Percentiles rank a stretch among this genome's conserved stretches.
phyloP scores from a whole-genome alignment of 768 basidiomycete genomes.

The Naematelia aurantialba region DNA sequence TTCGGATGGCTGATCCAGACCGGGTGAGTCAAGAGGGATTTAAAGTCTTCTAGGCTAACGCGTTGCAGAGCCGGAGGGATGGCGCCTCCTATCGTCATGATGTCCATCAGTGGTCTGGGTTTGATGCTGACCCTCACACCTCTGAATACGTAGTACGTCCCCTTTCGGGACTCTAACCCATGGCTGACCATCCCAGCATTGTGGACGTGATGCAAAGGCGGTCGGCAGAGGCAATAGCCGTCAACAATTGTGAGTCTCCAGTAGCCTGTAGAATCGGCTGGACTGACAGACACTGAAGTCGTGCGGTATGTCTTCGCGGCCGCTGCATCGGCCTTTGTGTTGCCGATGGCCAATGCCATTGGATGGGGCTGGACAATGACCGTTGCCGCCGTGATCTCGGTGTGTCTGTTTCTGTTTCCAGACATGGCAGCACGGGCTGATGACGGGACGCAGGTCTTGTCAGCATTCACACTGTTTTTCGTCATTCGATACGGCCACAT shows the following conservation, averaged over 20 bases:
- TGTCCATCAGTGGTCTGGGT: slow-evolving; percentile 36
- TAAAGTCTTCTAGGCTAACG: neutral
- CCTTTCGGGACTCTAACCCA: neutral
- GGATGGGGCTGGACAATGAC: slow-evolving; percentile 51
- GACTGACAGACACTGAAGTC: slow-evolving; percentile 20
- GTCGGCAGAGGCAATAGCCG: slow-evolving; percentile 46
- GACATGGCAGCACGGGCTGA: neutral
- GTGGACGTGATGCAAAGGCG: slow-evolving; percentile 41
- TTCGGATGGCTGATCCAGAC: slow-evolving; percentile 44
- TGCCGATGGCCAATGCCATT: slow-evolving; percentile 49
- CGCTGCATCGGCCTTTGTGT: slow-evolving; percentile 47
- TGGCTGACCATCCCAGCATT: slow-evolving; percentile 4
- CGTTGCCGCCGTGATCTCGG: slow-evolving; percentile 34
- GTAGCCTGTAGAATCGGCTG: neutral
- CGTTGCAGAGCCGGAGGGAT: slow-evolving; percentile 38
- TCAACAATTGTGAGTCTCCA: slow-evolving; percentile 45
- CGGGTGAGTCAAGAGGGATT: slow-evolving; percentile 8
- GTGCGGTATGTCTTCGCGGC: slow-evolving; percentile 49
- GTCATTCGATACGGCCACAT: slow-evolving; percentile 35
- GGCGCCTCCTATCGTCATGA: slow-evolving; percentile 38
- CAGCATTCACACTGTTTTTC: slow-evolving; percentile 2
- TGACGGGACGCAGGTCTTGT: neutral
- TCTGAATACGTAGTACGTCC: slow-evolving; percentile 43
- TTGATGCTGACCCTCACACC: slow-evolving; percentile 45
- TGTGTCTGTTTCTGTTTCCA: slow-evolving; percentile 25